Evolutionary conservation across 306 rosid species (phyloP).

Genomic region (Lathyrus aphaca): DNA sequence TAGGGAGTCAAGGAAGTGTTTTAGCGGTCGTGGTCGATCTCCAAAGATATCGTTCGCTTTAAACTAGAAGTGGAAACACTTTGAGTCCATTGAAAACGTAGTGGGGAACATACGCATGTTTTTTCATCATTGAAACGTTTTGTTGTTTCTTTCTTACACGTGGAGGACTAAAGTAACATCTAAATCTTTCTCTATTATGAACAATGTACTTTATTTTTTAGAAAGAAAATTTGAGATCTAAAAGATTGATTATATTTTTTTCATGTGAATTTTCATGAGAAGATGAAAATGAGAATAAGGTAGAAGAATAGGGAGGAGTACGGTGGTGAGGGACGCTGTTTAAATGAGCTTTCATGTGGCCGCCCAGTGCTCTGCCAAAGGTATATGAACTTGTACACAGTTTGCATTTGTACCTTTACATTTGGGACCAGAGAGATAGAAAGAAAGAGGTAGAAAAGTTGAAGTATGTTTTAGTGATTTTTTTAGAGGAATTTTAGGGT

Average conservation of each 20-base stretch:
- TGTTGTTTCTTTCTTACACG: too few relatives aligned
- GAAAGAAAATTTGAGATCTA: too few relatives aligned
- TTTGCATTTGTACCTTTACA: conserved; percentile 88
- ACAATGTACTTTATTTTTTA: not conserved
- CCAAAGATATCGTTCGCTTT: too few relatives aligned
- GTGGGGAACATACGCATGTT: too few relatives aligned
- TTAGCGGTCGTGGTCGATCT: too few relatives aligned
- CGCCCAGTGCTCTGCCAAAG: conserved; percentile 81
- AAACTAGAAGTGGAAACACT: too few relatives aligned
- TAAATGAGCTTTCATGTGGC: conserved; percentile 86
- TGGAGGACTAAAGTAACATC: too few relatives aligned
- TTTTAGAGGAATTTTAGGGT: not conserved
- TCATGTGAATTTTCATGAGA: not conserved
- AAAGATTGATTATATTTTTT: not conserved
- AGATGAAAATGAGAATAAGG: not conserved
- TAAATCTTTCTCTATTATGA: not conserved
- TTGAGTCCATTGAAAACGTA: too few relatives aligned
- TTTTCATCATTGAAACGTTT: too few relatives aligned
- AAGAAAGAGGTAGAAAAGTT: not conserved
- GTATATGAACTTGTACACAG: conserved; percentile 62
- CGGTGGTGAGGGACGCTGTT: conserved; percentile 33
- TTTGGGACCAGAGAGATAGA: conserved; percentile 32
- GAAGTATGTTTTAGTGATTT: not conserved
- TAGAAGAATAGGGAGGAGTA: not conserved
- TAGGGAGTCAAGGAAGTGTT: too few relatives aligned